Conservation (phyloP, 2,329 filamentous ascomycete genomes). For the Metarhizium album region DNA sequence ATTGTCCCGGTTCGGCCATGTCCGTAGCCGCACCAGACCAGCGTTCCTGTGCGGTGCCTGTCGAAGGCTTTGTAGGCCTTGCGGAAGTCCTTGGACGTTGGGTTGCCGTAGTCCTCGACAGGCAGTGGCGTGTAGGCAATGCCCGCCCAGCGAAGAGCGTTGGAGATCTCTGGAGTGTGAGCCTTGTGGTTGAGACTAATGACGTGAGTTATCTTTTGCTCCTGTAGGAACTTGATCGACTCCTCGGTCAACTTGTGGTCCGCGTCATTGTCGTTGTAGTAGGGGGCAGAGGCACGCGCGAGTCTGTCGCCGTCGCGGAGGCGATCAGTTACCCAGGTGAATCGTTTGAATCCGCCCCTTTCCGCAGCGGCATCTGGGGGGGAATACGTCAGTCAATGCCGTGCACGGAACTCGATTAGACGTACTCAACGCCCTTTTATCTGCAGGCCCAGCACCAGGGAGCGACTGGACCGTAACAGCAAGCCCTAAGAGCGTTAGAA, state of each 20-base stretch:
- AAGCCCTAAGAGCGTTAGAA: too few species aligned
- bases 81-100: background rate
- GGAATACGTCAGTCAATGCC: too few species aligned
- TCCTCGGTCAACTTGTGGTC: background rate
- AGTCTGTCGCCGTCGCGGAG: background rate
- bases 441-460: too few species aligned
- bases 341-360: background rate
- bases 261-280: background rate
- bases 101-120: background rate
- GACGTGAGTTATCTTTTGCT: background rate
- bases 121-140: background rate
- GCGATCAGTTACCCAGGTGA: background rate
- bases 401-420: too few species aligned
- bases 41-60: background rate
- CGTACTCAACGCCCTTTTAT: too few species aligned
- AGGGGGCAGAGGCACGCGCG: background rate
- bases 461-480: too few species aligned
- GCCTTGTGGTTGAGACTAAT: background rate
- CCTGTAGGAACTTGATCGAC: background rate
- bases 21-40: background rate
- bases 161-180: background rate
- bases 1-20: background rate
- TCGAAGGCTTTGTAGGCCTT: background rate
- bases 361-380: too few species aligned
- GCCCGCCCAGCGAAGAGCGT: background rate